phyloP scores from a whole-genome alignment of 306 rosid species.

The Medicago arabica region DNA sequence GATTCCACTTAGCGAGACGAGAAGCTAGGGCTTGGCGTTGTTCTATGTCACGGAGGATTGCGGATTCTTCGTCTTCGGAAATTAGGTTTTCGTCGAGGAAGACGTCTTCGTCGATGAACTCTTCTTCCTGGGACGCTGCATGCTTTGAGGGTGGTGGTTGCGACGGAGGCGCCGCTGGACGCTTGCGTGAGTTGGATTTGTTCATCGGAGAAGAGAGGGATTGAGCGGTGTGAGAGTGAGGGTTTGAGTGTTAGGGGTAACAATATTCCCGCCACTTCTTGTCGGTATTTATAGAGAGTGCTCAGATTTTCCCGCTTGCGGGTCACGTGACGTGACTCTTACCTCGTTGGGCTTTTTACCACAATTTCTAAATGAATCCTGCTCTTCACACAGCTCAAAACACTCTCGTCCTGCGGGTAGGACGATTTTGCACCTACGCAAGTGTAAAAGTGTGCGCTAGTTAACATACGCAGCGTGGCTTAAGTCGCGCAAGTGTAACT shows the following conservation, averaged over 20 bases:
- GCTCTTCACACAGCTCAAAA: too few species aligned
- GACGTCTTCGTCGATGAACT: slow-evolving; percentile 89
- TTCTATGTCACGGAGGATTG: slow-evolving; percentile 84
- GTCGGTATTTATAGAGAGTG: background rate
- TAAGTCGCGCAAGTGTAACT: too few species aligned
- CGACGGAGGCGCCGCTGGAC: slow-evolving; percentile 57
- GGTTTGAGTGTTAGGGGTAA: background rate
- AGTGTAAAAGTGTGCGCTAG: too few species aligned
- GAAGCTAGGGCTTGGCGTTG: slow-evolving; percentile 73
- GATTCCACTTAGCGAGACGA: slow-evolving; percentile 80
- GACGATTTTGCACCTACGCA: too few species aligned
- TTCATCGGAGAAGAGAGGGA: slow-evolving; percentile 27
- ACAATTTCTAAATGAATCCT: too few species aligned
- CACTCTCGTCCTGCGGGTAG: too few species aligned
- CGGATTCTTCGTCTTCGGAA: slow-evolving; percentile 71
- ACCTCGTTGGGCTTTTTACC: too few species aligned
- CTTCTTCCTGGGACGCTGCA: slow-evolving; percentile 71
- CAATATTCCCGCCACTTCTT: slow-evolving; percentile 68
- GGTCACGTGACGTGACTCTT: background rate
- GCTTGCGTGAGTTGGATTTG: slow-evolving; percentile 57
- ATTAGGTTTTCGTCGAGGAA: slow-evolving; percentile 78
- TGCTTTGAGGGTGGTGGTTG: slow-evolving; percentile 59
- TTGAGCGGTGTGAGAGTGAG: background rate
- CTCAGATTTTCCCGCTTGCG: slow-evolving; percentile 44
- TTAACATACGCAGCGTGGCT: too few species aligned